Evolutionary conservation across 2,329 filamentous ascomycete genomes (phyloP).

Genomic region (Lojkania enalia): DNA sequence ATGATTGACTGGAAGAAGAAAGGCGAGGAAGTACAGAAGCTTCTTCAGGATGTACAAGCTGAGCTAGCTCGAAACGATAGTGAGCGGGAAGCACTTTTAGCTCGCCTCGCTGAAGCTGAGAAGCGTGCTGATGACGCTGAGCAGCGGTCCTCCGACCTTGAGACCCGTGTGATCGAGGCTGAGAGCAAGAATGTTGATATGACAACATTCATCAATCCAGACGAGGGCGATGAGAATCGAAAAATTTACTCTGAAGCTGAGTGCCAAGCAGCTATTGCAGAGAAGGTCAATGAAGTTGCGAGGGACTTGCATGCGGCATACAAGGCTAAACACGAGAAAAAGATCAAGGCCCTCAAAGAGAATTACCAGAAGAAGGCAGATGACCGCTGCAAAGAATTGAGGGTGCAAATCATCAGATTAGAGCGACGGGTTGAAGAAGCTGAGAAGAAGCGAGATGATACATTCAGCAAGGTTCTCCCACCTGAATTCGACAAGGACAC

Average conservation of each 20-base stretch:
- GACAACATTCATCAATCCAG: slow-evolving; percentile 55
- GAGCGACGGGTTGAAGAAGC: slow-evolving; percentile 75
- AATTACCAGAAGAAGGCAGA: slow-evolving; percentile 85
- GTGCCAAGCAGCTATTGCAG: slow-evolving; percentile 73
- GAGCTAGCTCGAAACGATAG: slow-evolving; percentile 77
- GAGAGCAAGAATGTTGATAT: slow-evolving; percentile 76
- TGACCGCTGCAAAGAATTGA: slow-evolving; percentile 80
- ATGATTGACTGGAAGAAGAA: slow-evolving; percentile 83
- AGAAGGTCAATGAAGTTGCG: slow-evolving; percentile 74
- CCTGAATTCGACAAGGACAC: slow-evolving; percentile 15
- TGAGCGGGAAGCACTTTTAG: slow-evolving; percentile 79
- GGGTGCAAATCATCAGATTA: slow-evolving; percentile 70
- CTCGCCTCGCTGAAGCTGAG: slow-evolving; percentile 74
- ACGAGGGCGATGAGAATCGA: slow-evolving; percentile 39
- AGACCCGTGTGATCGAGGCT: slow-evolving; percentile 48
- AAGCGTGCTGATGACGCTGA: slow-evolving; percentile 74
- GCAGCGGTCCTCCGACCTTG: slow-evolving; percentile 72
- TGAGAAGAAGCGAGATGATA: slow-evolving; percentile 65
- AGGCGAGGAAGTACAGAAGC: slow-evolving; percentile 80
- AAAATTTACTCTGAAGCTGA: slow-evolving; percentile 47
- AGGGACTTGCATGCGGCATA: slow-evolving; percentile 90
- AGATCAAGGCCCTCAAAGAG: slow-evolving; percentile 84
- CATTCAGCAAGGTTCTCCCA: slow-evolving; percentile 60
- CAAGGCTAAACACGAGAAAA: slow-evolving; percentile 96
- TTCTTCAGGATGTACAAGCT: slow-evolving; percentile 77